Evolutionary conservation across 2,329 filamentous ascomycete genomes (phyloP), one percentile per base, ranked within the genome.

Genomic region (Aspergillus piperis): DNA sequence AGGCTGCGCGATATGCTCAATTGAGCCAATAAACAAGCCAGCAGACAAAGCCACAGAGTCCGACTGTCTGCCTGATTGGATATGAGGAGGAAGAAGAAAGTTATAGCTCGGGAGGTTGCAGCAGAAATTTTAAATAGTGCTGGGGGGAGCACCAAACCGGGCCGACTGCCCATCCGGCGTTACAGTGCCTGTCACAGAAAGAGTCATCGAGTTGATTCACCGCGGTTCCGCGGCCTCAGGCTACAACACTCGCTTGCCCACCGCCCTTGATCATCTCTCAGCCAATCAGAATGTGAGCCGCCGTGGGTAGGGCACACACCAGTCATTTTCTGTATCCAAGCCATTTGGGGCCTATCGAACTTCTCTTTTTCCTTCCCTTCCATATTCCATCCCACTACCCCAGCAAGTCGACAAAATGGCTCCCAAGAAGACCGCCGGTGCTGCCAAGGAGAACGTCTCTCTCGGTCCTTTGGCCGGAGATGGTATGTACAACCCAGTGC

Each of bases 401-500:
- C 74, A 75, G 73, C 70, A 70, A 68, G 71, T 75, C 75, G 75
- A 81, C 85, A 91, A 82, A 80, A 98, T 98, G 94, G 84, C 93
- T 83, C 93, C 93, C 81, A 96, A 94, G 86, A 88, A 89, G 81
- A 83, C 87, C 76, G 86, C 89, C 80, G 88, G 90, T 77, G 86
- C 87, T 75, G 88, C 82, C 69, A 82, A 94, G 85, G 95, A 98
- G 89, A 99, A 99, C 85, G 95, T 99, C 86, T 93, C 90, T 83
- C 88, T 98, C 76, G 95, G 95, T 76, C 95, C 95, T 80, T 91
- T 96, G 82, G 91, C 93, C 84, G 90, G 93, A 80, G 94, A 97
- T 87, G 93, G 92, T 94, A 81, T 78, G 87, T 78, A 69, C 51
- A 50, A 62, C 8, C 7, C 39, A 10, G 1, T 39, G 23, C 25